Percentiles rank a stretch among this genome's conserved stretches.
These are phyloP conservation scores for Neospora caninum DNA, from an alignment of 169 alveolate species.

Conservation along the genomic window DNA sequence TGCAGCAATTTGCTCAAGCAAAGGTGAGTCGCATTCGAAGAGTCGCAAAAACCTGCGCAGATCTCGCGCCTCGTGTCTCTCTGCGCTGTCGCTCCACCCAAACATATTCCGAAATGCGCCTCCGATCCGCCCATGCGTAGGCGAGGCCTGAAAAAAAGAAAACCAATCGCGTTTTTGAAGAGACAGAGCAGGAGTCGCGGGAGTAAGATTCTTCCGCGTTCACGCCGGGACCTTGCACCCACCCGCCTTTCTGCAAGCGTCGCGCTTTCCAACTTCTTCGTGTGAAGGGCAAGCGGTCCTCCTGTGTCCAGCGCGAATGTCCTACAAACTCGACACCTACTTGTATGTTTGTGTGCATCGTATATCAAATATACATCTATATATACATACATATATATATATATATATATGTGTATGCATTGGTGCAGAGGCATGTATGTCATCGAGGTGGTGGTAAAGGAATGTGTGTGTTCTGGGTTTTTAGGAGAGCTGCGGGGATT, in stretches of 20 bases:
- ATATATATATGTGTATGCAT: conserved; percentile 1
- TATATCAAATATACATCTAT: too few species aligned
- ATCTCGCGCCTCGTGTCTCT: not conserved
- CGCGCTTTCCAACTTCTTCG: too few species aligned
- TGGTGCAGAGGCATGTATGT: not conserved
- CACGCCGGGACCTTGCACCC: too few species aligned
- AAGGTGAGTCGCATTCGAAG: conserved; percentile 45
- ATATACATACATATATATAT: not conserved
- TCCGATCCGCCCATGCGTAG: too few species aligned
- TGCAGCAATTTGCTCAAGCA: conserved; percentile 81
- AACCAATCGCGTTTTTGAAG: too few species aligned
- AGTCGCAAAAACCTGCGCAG: not conserved
- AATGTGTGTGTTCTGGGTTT: conserved; percentile 80
- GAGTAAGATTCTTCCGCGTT: too few species aligned
- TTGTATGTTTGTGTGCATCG: conserved; percentile 33
- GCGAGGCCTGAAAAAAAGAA: too few species aligned
- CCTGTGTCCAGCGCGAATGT: not conserved
- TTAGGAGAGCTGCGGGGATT: conserved; percentile 95
- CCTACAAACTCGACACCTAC: not conserved
- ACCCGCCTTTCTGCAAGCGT: too few species aligned
- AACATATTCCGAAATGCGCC: too few species aligned
- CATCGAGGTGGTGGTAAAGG: not conserved
- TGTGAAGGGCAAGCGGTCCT: too few species aligned
- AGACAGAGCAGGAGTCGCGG: too few species aligned
- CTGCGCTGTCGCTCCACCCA: not conserved